These are phyloP conservation scores for Eleusine indica DNA, from an alignment of 176 grass and related monocot genomes.

Conservation along the genomic window DNA sequence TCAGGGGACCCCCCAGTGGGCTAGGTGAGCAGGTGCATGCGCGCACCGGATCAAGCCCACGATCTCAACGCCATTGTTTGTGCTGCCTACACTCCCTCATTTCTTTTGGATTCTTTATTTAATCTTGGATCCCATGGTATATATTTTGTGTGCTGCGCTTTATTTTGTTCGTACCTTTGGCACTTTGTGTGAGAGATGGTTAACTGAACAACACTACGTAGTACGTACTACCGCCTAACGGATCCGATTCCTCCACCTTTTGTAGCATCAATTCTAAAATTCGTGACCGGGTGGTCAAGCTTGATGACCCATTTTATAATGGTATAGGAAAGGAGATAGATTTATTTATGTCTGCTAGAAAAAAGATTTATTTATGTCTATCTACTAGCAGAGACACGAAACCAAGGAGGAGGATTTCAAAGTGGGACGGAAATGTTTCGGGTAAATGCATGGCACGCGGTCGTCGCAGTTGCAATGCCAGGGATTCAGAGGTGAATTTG, in stretches of 20 bases:
- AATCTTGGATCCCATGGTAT: neutral
- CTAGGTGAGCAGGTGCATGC: slow-evolving; percentile 6
- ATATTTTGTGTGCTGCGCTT: neutral
- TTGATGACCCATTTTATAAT: too few relatives aligned
- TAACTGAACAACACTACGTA: neutral
- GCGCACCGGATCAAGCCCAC: slow-evolving; percentile 22
- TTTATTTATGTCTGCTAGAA: too few relatives aligned
- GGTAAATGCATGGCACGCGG: too few relatives aligned
- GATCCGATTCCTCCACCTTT: neutral
- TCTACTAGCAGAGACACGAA: too few relatives aligned
- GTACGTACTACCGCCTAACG: neutral
- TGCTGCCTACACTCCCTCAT: slow-evolving; percentile 17
- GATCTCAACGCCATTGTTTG: slow-evolving; percentile 27
- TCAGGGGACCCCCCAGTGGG: slow-evolving; percentile 29
- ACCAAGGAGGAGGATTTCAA: too few relatives aligned
- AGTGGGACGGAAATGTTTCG: too few relatives aligned
- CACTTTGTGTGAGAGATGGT: neutral
- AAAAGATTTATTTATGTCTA: too few relatives aligned
- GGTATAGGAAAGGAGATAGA: too few relatives aligned
- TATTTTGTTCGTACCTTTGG: slow-evolving; percentile 21
- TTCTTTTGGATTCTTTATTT: slow-evolving; percentile 24
- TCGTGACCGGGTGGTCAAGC: too few relatives aligned
- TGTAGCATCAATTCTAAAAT: neutral
- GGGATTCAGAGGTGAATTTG: too few relatives aligned
- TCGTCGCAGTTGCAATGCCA: too few relatives aligned